Base-by-base conservation (phyloP, 768 basidiomycete genomes). In the Sporobolomyces pararoseus region DNA sequence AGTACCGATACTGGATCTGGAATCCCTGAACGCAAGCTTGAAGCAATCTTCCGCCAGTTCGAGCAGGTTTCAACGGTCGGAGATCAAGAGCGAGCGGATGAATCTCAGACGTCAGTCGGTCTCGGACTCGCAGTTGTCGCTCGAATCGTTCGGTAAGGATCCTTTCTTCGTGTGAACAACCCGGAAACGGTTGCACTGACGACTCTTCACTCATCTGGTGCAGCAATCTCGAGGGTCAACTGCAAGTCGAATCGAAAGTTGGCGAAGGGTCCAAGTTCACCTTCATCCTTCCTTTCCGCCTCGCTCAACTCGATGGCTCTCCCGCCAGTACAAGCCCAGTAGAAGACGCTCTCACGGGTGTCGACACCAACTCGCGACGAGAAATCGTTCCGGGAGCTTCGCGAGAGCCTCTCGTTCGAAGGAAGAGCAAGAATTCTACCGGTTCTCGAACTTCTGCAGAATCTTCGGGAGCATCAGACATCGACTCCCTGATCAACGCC, bases 71-170 rank as follows among this genome's bases (percentile, higher is more conserved):
- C 42, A 17, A 70, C 69, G 2, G 75, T 83, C 81, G 2, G 79
- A 81, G 71, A 74, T 78, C 27, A 77, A 74, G 49, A 75, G 74
- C 17, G 81, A 80, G 85, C 13, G 82, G 86, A 44, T 86, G 60
- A 62, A 19, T 7, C 16, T 4, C 29, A 66, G 4, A 25, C 61
- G 6, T 59, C 70, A 7, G 66, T 81, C 82, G 88, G 89, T 7
- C 82, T 91, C 19, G 89, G 89, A 5, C 81, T 90, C 35, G 89
- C 90, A 5, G 87, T 90, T 9, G 89, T 91, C 16, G 88, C 88
- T 0, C 83, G 89, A 21, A 89, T 90, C 49, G 87, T 90, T 5
- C 86, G 87, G 58, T 60, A 5, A 29, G 58, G 16, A 9, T 17
- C 17, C 39, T 42, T 42, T 42, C 39, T 42, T 17, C 39, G 9